phyloP scores from a whole-genome alignment of 1,284 basidiomycete genomes.

The Chalciporus sp. region DNA sequence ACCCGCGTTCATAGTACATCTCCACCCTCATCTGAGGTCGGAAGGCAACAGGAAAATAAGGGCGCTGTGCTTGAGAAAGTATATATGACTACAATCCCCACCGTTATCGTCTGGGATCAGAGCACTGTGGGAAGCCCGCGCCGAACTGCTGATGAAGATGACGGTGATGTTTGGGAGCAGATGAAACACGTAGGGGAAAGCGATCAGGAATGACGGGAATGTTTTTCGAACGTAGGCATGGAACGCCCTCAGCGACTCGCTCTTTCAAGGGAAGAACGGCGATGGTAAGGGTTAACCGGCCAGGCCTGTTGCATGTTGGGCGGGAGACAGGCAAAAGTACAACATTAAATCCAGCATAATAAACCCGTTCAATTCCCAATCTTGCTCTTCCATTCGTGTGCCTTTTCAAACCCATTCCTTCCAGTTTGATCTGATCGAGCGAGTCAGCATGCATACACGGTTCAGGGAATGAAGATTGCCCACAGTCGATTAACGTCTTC shows the following conservation, averaged over 20 bases:
- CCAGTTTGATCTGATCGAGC: constrained; percentile 61
- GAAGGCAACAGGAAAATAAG: constrained; percentile 59
- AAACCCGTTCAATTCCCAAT: constrained; percentile 54
- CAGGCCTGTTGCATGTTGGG: background rate
- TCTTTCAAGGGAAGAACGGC: background rate
- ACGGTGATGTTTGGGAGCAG: constrained; percentile 41
- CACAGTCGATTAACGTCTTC: constrained; percentile 82
- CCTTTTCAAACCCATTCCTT: constrained; percentile 90
- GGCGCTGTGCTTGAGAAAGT: constrained; percentile 69
- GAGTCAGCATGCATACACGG: background rate
- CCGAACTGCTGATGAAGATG: constrained; percentile 23
- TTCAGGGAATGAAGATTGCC: constrained; percentile 26
- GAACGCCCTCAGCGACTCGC: background rate
- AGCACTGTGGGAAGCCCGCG: background rate
- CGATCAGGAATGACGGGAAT: constrained; percentile 27
- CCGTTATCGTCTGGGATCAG: constrained; percentile 63
- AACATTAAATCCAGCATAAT: background rate
- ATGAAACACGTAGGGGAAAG: constrained; percentile 51
- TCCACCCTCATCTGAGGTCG: constrained; percentile 51
- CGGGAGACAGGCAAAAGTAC: background rate
- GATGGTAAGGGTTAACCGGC: background rate
- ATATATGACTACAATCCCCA: constrained; percentile 70
- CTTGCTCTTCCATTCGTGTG: constrained; percentile 84
- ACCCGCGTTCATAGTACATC: constrained; percentile 73
- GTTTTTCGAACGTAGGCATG: background rate